phyloP scores from a whole-genome alignment of 345 rosid genomes.

The Populus ilicifolia region DNA sequence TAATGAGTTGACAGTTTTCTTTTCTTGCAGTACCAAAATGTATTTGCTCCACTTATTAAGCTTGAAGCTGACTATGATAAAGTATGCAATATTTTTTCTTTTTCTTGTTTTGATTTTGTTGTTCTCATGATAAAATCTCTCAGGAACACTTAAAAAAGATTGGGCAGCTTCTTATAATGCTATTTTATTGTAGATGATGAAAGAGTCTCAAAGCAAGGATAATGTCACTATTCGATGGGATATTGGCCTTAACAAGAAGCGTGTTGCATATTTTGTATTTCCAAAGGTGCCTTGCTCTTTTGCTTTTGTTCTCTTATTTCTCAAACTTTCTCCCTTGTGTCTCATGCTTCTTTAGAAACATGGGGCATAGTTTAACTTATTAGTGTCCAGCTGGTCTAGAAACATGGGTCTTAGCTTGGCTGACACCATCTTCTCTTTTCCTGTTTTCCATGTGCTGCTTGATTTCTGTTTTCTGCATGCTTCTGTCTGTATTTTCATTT shows the following conservation, averaged over 20 bases:
- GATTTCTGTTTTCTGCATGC: not conserved
- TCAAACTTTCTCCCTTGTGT: not conserved
- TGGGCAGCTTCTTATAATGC: constrained; percentile 14
- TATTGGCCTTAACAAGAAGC: constrained; percentile 96
- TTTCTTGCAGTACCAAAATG: constrained; percentile 92
- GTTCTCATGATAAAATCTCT: not conserved
- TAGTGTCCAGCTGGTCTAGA: not conserved
- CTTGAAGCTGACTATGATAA: constrained; percentile 99
- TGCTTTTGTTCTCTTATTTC: not conserved
- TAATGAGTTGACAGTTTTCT: constrained; percentile 15
- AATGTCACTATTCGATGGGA: constrained; percentile 95
- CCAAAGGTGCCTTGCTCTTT: constrained; percentile 62
- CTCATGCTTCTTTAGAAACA: not conserved
- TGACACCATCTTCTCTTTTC: not conserved
- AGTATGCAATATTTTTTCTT: constrained; percentile 36
- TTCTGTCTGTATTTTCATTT: constrained; percentile 12
- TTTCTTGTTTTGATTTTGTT: not conserved
- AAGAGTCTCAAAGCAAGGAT: constrained; percentile 99
- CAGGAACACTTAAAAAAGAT: not conserved
- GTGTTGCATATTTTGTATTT: constrained; percentile 87
- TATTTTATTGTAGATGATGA: constrained; percentile 75
- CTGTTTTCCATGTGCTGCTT: not conserved
- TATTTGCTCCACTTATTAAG: constrained; percentile 97
- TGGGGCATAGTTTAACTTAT: not conserved
- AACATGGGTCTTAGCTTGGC: not conserved